Evolutionary conservation across 2,329 filamentous ascomycete genomes (phyloP), one percentile per base, ranked within the genome.

Genomic region (Cladorrhinum sp.): DNA sequence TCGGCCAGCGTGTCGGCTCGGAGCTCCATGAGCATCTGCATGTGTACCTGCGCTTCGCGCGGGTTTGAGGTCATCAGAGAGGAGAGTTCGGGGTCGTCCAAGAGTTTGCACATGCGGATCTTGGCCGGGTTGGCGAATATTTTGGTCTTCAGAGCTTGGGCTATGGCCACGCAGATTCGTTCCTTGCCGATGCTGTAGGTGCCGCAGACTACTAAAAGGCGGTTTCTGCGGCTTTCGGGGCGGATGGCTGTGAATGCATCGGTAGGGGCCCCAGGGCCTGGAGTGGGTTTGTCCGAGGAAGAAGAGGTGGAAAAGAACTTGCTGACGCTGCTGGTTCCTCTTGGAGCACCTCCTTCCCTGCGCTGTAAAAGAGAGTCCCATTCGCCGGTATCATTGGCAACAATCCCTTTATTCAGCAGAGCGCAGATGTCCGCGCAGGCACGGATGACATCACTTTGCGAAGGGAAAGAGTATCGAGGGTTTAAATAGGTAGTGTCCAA

Each of bases 141-240:
- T 71, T 96, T 96, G 67, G 88, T 91, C 42, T 86, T 81, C 2
- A 99, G 80, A 0, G 93, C 93, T 68, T 88, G 86, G 3, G 95
- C 95, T 65, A 99, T 96, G 49, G 92, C 93, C 30, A 96, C 81
- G 72, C 94, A 98, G 66, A 99, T 93, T 46, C 93, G 89, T 74
- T 99, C 95, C 76, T 99, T 99, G 71, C 95, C 95, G 69, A 99
- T 99, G 68, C 90, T 96, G 76, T 99, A 99, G 0, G 95, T 99
- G 50, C 95, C 95, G 63, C 96, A 96, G 6, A 99, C 86, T 4
- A 99, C 91, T 0, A 99, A 83, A 2, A 99, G 82, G 3, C 92
- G 87, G 52, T 90, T 57, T 5, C 18, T 18, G 9, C 60, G 51
- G 20, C 9, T 65, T 16, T 20, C 61, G 56, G 59, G 16, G 60